Evolutionary conservation across 768 basidiomycete genomes (phyloP).

Genomic region (Russula griseocarnosa): DNA sequence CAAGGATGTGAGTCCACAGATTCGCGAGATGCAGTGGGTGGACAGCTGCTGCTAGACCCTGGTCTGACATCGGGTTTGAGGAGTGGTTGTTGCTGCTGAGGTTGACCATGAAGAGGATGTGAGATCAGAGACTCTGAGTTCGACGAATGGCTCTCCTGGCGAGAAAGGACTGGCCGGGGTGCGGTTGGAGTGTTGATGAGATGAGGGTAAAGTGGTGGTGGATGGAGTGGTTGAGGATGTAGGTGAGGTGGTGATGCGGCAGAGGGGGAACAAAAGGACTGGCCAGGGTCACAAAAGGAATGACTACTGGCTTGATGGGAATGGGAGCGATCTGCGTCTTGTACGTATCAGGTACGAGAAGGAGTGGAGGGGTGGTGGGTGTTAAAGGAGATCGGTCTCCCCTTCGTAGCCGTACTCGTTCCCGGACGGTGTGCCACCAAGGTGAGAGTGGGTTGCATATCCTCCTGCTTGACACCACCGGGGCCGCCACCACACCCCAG

Average conservation of each 20-base stretch:
- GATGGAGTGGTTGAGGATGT: constrained; percentile 28
- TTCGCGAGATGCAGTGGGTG: too few species aligned
- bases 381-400: constrained; percentile 32
- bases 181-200: constrained; percentile 33
- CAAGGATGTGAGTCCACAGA: too few species aligned
- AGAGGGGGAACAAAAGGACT: constrained; percentile 73
- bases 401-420: constrained; percentile 72
- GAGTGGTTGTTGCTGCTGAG: too few species aligned
- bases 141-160: constrained; percentile 45
- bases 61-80: too few species aligned
- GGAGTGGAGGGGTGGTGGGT: constrained; percentile 33
- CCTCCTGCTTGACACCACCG: too few species aligned
- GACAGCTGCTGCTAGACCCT: too few species aligned
- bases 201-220: constrained; percentile 27
- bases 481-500: too few species aligned
- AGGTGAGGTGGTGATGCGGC: constrained; percentile 42
- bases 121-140: constrained; percentile 42
- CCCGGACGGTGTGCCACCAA: constrained; percentile 57
- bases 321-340: constrained; percentile 41
- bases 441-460: too few species aligned
- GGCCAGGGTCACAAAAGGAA: constrained; percentile 61
- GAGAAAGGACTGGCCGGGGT: constrained; percentile 64
- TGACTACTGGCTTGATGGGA: too few species aligned
- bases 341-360: constrained; percentile 39
- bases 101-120: too few species aligned